Evolutionary conservation across 225 moss, liverwort and hornwort genomes (phyloP).

Genomic region (Physcomitrellopsis africana): DNA sequence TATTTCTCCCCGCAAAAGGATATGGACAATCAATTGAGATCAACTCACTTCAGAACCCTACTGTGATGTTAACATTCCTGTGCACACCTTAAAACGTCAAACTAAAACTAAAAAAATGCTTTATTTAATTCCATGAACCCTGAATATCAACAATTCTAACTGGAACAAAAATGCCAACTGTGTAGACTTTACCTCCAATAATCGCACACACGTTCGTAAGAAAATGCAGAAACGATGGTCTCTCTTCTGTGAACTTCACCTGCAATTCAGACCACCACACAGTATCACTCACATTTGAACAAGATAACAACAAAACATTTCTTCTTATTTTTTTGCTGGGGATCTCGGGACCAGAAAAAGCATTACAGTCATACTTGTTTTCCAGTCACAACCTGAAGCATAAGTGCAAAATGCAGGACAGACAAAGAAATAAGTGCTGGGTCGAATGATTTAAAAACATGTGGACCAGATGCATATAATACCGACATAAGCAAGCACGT

Average conservation of each 20-base stretch:
- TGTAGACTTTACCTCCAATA: constrained; percentile 52
- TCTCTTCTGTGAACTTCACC: constrained; percentile 60
- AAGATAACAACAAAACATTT: too few species aligned
- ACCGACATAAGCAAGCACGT: not conserved
- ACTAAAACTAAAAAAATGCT: too few species aligned
- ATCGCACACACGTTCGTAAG: constrained; percentile 73
- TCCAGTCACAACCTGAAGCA: constrained; percentile 14
- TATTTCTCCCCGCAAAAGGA: not conserved
- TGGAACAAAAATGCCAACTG: not conserved
- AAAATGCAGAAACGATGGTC: constrained; percentile 65
- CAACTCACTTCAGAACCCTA: not conserved
- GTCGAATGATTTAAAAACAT: too few species aligned
- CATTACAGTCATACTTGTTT: not conserved
- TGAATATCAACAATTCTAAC: not conserved
- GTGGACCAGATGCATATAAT: not conserved
- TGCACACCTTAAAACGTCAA: too few species aligned
- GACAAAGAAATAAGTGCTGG: too few species aligned
- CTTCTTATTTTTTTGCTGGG: too few species aligned
- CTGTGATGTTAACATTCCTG: too few species aligned
- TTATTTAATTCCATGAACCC: not conserved
- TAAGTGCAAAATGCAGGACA: too few species aligned
- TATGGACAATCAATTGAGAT: not conserved
- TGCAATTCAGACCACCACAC: constrained; percentile 28
- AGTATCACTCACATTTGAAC: too few species aligned
- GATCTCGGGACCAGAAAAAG: too few species aligned